Conservation (phyloP, 2,329 filamentous ascomycete genomes). For the Aspergillus novoparasiticus region DNA sequence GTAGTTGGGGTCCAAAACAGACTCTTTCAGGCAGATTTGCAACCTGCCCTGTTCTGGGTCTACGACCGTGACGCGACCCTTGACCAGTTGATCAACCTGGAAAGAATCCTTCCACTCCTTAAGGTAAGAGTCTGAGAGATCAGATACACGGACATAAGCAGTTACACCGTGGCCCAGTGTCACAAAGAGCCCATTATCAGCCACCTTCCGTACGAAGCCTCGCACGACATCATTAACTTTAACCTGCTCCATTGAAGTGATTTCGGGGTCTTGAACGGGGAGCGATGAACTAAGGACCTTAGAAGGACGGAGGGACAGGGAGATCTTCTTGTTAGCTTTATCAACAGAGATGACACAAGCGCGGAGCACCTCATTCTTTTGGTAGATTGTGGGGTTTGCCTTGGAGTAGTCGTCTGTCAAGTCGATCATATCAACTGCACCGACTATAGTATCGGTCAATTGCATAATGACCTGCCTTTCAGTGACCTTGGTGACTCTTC, state of each 20-base stretch:
- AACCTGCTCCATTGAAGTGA: constrained; percentile 70
- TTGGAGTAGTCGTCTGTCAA: constrained; percentile 83
- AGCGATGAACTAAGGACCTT: constrained; percentile 85
- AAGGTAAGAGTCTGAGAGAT: constrained; percentile 85
- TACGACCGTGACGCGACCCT: constrained; percentile 76
- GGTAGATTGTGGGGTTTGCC: constrained; percentile 72
- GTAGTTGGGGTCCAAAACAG: constrained; percentile 78
- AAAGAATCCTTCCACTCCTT: constrained; percentile 96
- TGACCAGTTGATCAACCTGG: constrained; percentile 86
- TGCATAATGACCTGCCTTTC: constrained; percentile 85
- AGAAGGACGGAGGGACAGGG: constrained; percentile 81
- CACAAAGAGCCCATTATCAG: constrained; percentile 87
- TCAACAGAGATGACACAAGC: constrained; percentile 85
- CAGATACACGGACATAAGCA: constrained; percentile 80
- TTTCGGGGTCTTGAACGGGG: constrained; percentile 77
- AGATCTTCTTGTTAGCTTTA: constrained; percentile 77
- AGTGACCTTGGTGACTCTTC: constrained; percentile 79
- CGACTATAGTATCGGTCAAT: constrained; percentile 77
- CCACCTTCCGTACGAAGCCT: constrained; percentile 88
- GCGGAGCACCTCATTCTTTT: constrained; percentile 82
- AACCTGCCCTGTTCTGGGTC: constrained; percentile 71
- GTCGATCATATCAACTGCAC: constrained; percentile 79
- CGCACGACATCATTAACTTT: constrained; percentile 77
- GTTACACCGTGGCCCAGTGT: constrained; percentile 78
- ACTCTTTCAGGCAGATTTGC: constrained; percentile 85